Base-by-base conservation (phyloP, 2,329 filamentous ascomycete genomes). In the Aspergillaceae sp. region DNA sequence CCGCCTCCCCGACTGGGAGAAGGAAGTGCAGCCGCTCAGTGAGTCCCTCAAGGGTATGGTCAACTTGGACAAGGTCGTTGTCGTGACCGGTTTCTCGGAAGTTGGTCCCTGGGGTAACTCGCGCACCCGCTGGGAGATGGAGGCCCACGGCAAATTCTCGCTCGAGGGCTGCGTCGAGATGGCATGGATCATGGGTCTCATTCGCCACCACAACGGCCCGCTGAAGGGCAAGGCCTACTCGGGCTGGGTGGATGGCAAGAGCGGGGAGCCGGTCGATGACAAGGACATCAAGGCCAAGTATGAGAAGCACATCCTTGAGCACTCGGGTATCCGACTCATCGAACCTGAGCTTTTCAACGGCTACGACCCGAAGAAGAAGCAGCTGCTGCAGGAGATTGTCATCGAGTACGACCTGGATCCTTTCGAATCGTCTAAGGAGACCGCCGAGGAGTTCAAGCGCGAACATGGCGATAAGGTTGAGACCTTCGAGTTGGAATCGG, bases 141-240 rank as follows among this genome's bases (percentile, higher is more conserved):
- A 98, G 69, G 90, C 92, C 1, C 83, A 90, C 56, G 92, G 92
- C 64, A 80, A 95, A 63, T 98, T 98, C 74, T 97, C 92, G 6
- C 80, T 98, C 9, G 94, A 98, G 69, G 92, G 92, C 29, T 97
- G 92, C 61, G 85, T 98, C 50, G 92, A 98, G 71, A 98, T 98
- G 92, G 90, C 92, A 30, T 98, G 92, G 92, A 88, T 98, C 69
- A 98, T 97, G 91, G 92, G 92, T 63, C 82, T 97, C 49, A 97
- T 98, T 75, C 96, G 91, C 78, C 94, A 98, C 69, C 87, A 95
- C 75, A 97, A 97, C 58, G 92, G 92, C 11, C 83, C 84, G 30
- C 81, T 98, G 66, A 98, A 98, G 75, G 92, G 92, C 66, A 86
- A 94, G 74, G 86, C 86, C 54, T 97, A 98, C 73, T 88, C 91